phyloP scores from a whole-genome alignment of 1,139 yeast genomes.

The Wickerhamomyces sp. region DNA sequence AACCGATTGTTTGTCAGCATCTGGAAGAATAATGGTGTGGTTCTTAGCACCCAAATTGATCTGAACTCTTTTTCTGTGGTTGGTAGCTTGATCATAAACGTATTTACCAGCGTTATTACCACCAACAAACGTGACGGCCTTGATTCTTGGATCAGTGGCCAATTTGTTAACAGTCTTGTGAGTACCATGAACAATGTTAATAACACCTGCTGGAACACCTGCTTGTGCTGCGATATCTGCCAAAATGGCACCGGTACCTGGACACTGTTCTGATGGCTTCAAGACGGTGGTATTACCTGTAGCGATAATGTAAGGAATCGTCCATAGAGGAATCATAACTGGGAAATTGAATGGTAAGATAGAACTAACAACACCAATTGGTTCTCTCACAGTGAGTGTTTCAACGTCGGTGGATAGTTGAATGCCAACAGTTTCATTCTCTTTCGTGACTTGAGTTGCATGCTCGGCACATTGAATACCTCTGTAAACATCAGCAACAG shows the following conservation, averaged over 20 bases:
- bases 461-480: slow-evolving; percentile 78
- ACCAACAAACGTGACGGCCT: slow-evolving; percentile 54
- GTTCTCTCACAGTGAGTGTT: slow-evolving; percentile 68
- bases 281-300: slow-evolving; percentile 75
- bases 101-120: slow-evolving; percentile 29
- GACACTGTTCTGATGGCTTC: slow-evolving; percentile 76
- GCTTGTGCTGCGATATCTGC: slow-evolving; percentile 74
- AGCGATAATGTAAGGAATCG: slow-evolving; percentile 67
- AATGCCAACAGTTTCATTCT: slow-evolving; percentile 59
- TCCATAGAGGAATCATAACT: slow-evolving; percentile 85
- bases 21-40: slow-evolving; percentile 27
- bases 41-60: slow-evolving; percentile 28
- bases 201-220: slow-evolving; percentile 74
- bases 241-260: slow-evolving; percentile 74
- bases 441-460: slow-evolving; percentile 55
- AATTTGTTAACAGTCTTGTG: slow-evolving; percentile 73
- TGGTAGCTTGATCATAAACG: slow-evolving; percentile 24
- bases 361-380: slow-evolving; percentile 62
- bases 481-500: slow-evolving; percentile 73
- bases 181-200: slow-evolving; percentile 72
- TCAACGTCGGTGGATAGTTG: slow-evolving; percentile 78
- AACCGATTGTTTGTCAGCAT: slow-evolving; percentile 24
- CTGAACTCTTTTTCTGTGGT: slow-evolving; percentile 25
- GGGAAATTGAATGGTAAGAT: slow-evolving; percentile 76
- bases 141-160: slow-evolving; percentile 70